Evolutionary conservation across 2,329 filamentous ascomycete genomes (phyloP), one percentile per base, ranked within the genome.

Genomic region (Pseudogymnoascus sp.): DNA sequence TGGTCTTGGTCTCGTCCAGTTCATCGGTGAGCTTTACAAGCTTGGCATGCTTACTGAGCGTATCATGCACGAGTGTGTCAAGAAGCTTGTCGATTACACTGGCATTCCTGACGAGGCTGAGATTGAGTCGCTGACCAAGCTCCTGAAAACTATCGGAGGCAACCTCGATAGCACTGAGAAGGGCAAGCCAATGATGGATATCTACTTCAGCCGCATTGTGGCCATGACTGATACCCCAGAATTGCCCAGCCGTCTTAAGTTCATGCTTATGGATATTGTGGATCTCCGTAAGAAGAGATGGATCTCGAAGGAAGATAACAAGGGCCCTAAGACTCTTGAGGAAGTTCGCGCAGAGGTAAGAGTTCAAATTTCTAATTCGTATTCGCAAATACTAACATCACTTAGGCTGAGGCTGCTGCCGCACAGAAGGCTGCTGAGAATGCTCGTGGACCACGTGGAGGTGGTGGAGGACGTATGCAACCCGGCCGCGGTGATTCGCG

Each of bases 51-150:
- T 99, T 74, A 99, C 94, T 63, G 90, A 96, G 74, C 89, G 92
- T 73, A 99, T 99, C 76, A 99, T 99, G 94, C 92, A 99, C 78
- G 90, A 96, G 75, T 99, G 94, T 82, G 91, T 99, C 26, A 87
- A 91, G 77, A 96, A 95, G 76, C 83, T 99, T 64, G 89, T 99
- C 66, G 92, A 99, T 76, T 97, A 95, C 74, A 88, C 92, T 70
- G 91, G 90, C 63, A 78, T 90, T 63, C 94, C 94, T 45, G 94
- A 99, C 68, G 94, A 99, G 76, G 89, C 92, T 59, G 92, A 96
- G 73, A 88, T 99, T 62, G 94, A 99, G 80, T 95, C 90, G 67
- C 84, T 99, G 74, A 91, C 87, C 69, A 96, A 95, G 77, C 81
- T 99, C 64, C 82, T 99, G 63, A 85, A 88, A 66, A 96, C 94